These are phyloP conservation scores for Spizellomyces sp. DNA, from an alignment of 192 early-diverging fungal genomes.

Conservation along the genomic window DNA sequence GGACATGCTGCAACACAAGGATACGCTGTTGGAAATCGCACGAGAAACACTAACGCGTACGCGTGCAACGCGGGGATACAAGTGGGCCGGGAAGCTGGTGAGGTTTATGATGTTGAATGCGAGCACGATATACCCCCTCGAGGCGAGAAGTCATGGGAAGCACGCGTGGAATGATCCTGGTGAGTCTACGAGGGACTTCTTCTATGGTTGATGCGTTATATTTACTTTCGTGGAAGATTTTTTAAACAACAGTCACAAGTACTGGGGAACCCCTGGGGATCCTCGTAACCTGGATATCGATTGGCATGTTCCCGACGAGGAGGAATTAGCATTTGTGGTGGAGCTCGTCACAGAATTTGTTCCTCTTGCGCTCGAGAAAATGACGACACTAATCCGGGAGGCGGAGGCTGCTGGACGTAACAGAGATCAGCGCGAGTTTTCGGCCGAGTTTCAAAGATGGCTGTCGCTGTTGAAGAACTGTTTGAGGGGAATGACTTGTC, in stretches of 20 bases:
- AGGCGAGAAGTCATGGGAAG: slow-evolving; percentile 54
- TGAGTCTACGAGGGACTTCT: not conserved
- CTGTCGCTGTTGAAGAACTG: slow-evolving; percentile 17
- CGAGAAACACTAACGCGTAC: slow-evolving; percentile 45
- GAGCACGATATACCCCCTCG: slow-evolving; percentile 59
- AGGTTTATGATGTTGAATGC: slow-evolving; percentile 46
- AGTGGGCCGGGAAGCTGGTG: slow-evolving; percentile 70
- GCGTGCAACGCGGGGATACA: slow-evolving; percentile 65
- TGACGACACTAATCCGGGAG: slow-evolving; percentile 9
- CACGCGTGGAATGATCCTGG: slow-evolving; percentile 60
- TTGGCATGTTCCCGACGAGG: slow-evolving; percentile 78
- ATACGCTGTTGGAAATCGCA: slow-evolving; percentile 45
- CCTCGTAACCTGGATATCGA: slow-evolving; percentile 56
- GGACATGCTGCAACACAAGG: slow-evolving; percentile 52
- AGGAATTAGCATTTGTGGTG: slow-evolving; percentile 70
- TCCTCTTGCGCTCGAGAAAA: slow-evolving; percentile 5
- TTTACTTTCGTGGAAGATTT: slow-evolving; percentile 42
- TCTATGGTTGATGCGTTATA: too few relatives aligned
- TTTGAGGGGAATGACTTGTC: slow-evolving; percentile 9
- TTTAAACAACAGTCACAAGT: slow-evolving; percentile 65
- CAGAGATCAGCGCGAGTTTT: slow-evolving; percentile 17
- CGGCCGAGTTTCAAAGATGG: slow-evolving; percentile 35
- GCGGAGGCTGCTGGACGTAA: not conserved
- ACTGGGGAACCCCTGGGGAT: slow-evolving; percentile 73
- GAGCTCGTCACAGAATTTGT: slow-evolving; percentile 58